A percentile compares a stretch with the other conserved stretches of the same genome.
Conservation (phyloP, 1,284 basidiomycete genomes). For the Lignosus rhinocerotis region DNA sequence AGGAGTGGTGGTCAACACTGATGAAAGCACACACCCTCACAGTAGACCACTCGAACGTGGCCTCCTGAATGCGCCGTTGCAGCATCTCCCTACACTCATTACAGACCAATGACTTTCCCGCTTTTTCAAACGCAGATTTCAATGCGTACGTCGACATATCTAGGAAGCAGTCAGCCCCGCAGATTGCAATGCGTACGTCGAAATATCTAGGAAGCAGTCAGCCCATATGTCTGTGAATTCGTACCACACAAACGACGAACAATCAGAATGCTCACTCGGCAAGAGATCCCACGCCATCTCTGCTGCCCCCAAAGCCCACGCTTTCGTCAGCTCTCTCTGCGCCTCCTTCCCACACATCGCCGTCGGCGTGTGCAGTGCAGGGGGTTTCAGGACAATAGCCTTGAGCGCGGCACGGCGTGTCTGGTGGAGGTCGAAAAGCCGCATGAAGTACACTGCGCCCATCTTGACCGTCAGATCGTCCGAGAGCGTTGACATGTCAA, state of each 20-base stretch:
- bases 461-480: conserved; percentile 36
- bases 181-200: conserved; percentile 25
- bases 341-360: conserved; percentile 27
- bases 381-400: conserved; percentile 34
- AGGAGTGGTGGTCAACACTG: neutral
- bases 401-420: conserved; percentile 36
- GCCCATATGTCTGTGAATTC: too few species aligned
- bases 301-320: conserved; percentile 35
- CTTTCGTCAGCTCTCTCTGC: conserved; percentile 29
- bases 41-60: conserved; percentile 73
- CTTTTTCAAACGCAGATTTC: conserved; percentile 25
- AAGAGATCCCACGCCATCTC: conserved; percentile 34
- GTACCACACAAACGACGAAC: too few species aligned
- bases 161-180: conserved; percentile 18
- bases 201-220: conserved; percentile 21
- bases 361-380: conserved; percentile 31
- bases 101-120: conserved; percentile 23
- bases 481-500: conserved; percentile 30
- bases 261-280: conserved; percentile 25
- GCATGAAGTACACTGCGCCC: conserved; percentile 38
- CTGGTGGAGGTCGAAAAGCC: conserved; percentile 39
- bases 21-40: conserved; percentile 56
- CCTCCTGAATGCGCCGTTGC: conserved; percentile 61
- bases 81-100: conserved; percentile 59
- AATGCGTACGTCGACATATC: conserved; percentile 28